Conservation (phyloP, 495 filamentous ascomycete species). For the Lasiosphaeria miniovina region DNA sequence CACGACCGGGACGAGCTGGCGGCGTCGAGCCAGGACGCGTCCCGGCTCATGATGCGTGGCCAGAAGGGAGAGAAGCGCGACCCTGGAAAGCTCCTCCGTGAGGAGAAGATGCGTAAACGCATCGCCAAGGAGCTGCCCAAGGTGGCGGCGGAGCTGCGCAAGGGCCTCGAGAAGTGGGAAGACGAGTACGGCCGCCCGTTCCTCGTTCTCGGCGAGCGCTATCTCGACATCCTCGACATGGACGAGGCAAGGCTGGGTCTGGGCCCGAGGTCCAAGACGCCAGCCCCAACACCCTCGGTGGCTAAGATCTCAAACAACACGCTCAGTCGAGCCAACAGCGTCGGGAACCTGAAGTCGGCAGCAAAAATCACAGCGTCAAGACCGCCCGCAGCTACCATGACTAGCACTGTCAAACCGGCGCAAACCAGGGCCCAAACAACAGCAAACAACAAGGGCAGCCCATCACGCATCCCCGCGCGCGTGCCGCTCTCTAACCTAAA, state of each 20-base stretch:
- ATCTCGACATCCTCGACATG: conserved; percentile 72
- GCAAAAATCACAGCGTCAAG: conserved; percentile 57
- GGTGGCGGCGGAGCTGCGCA: conserved; percentile 76
- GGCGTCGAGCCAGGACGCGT: conserved; percentile 89
- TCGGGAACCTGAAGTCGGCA: conserved; percentile 37
- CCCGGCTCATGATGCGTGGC: conserved; percentile 82
- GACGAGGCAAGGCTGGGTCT: conserved; percentile 59
- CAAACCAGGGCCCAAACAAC: conserved; percentile 21
- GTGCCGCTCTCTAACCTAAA: conserved; percentile 76
- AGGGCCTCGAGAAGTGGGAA: conserved; percentile 83
- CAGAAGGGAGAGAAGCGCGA: conserved; percentile 88
- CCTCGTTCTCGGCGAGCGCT: conserved; percentile 85
- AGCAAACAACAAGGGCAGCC: conserved; percentile 47
- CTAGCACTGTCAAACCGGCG: conserved; percentile 28
- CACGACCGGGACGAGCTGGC: conserved; percentile 83
- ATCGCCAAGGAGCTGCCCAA: conserved; percentile 95
- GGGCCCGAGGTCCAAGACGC: conserved; percentile 75
- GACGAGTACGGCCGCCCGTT: conserved; percentile 92
- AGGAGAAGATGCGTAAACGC: conserved; percentile 97
- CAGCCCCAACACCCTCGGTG: conserved; percentile 56
- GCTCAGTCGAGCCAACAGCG: conserved; percentile 37
- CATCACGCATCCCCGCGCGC: conserved; percentile 79
- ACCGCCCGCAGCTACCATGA: conserved; percentile 52
- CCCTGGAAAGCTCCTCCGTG: conserved; percentile 87
- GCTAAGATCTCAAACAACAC: conserved; percentile 41